A percentile compares a stretch with the other conserved stretches of the same genome.
Conservation (phyloP, 495 filamentous ascomycete species). For the Neurospora hispaniola region DNA sequence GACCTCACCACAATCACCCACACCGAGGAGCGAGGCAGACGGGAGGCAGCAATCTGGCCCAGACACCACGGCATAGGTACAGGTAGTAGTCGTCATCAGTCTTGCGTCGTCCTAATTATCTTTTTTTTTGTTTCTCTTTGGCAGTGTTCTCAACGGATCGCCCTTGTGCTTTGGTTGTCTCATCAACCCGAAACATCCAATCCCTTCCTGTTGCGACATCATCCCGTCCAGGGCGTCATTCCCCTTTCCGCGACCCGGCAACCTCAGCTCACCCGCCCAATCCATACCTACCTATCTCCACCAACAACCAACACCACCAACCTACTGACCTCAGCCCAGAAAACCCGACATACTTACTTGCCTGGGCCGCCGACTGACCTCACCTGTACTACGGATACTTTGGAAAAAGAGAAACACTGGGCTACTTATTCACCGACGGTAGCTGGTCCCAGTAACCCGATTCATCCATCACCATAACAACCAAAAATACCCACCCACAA, state of each 20-base stretch:
- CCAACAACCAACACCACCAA: not conserved
- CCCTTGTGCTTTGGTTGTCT: not conserved
- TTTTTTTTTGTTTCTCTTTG: not conserved
- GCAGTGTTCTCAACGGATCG: not conserved
- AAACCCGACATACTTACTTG: not conserved
- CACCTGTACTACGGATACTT: not conserved
- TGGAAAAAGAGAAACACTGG: not conserved
- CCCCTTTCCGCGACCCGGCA: not conserved
- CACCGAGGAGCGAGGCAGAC: not conserved
- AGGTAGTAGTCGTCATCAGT: not conserved
- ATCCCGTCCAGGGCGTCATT: not conserved
- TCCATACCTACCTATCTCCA: not conserved
- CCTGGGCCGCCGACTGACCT: not conserved
- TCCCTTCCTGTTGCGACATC: not conserved
- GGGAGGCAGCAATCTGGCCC: not conserved
- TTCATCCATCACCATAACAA: not conserved
- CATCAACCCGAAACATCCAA: not conserved
- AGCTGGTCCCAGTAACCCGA: not conserved
- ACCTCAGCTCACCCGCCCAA: not conserved
- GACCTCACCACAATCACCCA: constrained; percentile 3
- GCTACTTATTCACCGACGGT: not conserved
- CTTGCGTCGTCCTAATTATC: not conserved
- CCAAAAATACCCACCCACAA: not conserved
- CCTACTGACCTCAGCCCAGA: not conserved
- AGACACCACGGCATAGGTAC: not conserved